Evolutionary conservation across 805 yeast species (phyloP).

Genomic region (Starmerella vitae): DNA sequence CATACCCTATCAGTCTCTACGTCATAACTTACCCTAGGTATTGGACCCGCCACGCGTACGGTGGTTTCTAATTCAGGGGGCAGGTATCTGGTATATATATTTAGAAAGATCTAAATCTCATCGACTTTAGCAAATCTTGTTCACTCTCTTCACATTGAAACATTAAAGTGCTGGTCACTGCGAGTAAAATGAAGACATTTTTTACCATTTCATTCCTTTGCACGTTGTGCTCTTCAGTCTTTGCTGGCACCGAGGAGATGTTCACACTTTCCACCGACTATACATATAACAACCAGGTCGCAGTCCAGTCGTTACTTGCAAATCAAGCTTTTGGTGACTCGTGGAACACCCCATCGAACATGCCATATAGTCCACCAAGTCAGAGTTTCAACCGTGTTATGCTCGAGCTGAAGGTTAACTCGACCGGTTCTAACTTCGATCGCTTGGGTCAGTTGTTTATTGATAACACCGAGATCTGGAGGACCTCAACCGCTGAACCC

Average conservation of each 20-base stretch:
- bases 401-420: constrained; percentile 25
- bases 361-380: constrained; percentile 25
- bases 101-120: too few species aligned
- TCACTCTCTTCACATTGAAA: too few species aligned
- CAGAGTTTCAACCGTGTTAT: constrained; percentile 28
- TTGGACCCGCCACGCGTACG: neutral
- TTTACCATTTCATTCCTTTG: too few species aligned
- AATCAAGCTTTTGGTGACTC: constrained; percentile 27
- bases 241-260: constrained; percentile 9
- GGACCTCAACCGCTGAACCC: constrained; percentile 78
- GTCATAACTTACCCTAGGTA: neutral
- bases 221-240: too few species aligned
- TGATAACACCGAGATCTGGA: constrained; percentile 57
- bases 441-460: constrained; percentile 28
- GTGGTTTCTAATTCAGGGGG: neutral
- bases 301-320: constrained; percentile 13
- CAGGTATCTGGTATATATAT: too few species aligned
- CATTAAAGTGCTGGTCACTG: neutral
- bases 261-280: constrained; percentile 7
- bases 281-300: constrained; percentile 11
- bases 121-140: too few species aligned
- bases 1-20: too few species aligned
- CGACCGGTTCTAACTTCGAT: constrained; percentile 30
- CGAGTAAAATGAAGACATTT: neutral
- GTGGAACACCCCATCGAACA: constrained; percentile 26